Evolutionary conservation across 225 moss, liverwort and hornwort species (phyloP), one percentile per base, ranked within the genome.

Genomic region (Physcomitrellopsis africana): DNA sequence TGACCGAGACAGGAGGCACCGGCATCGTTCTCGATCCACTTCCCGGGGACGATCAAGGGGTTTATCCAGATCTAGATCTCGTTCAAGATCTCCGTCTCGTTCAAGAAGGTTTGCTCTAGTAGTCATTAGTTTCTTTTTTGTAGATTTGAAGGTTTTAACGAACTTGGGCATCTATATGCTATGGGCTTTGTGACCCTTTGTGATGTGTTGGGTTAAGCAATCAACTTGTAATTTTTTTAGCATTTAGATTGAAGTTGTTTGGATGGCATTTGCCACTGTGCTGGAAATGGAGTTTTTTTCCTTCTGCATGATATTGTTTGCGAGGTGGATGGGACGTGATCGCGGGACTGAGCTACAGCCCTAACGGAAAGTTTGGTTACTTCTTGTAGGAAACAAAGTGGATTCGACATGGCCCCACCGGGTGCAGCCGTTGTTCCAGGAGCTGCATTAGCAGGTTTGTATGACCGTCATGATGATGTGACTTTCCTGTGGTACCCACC

Each of bases 361-460:
- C 9, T 60, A 49, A 58, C 9, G 6, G 51, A 43, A 26, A 59
- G 11, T n/a, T 71, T 47, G 24, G 45, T 43, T 37, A 65, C 56
- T 67, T 79, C 59, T 87, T 51, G 84, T 84, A 93, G 93, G 82
- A 93, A 91, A 20, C 86, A 89, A 72, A 94, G 93, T 85, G 93
- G 91, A 69, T 94, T 90, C 76, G 93, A 93, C 82, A 91, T 93
- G 93, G 93, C 91, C 81, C 93, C 93, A 73, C 87, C 89, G 60
- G 93, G 93, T 84, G 93, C 93, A 61, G 60, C 93, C 74, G 80
- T 89, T 69, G 84, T 93, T 68, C 86, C 93, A 67, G 89, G 89
- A 58, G 76, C 83, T 78, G 76, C 87, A 16, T 87, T 93, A 67
- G 82, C 93, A 91, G 93, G 93, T 93, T 78, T 86, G 93, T 87